Base-by-base conservation (phyloP, 352 stramenopile species). In the Peronosclerospora sorghi region DNA sequence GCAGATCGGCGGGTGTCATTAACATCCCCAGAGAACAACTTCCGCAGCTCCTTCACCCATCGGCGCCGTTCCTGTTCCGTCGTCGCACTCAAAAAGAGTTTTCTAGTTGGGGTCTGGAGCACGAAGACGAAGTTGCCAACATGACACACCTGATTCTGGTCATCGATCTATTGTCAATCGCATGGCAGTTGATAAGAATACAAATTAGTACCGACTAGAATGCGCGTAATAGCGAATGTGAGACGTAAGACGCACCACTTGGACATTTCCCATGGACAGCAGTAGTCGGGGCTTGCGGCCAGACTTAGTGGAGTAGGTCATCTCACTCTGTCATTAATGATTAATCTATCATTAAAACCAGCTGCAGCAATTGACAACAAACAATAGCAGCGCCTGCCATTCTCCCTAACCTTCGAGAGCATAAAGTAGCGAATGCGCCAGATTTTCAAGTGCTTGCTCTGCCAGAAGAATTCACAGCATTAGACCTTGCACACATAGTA, bases 361-460 rank as follows among this genome's bases (percentile, higher is more conserved):
- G 17, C 12, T 2, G n/a, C 13, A 35, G 30, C 30, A 19, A n/a
- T 35, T 35, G 1, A 35, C 30, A 18, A 9, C 13, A 7, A 35
- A 18, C 30, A 35, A 35, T 20, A 18, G 24, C 43, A 32, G 18
- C n/a, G 13, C 37, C 32, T 20, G n/a, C n/a, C n/a, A n/a, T n/a
- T n/a, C n/a, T n/a, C n/a, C n/a, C 46, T 50, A 62, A 75, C 79
- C 68, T 71, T 64, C 8, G 80, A 78, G 35, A 92, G 68, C 21
- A 88, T 52, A 47, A 89, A 92, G 56, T 88, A 92, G 28, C 80
- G 80, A 30, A 92, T 73, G 50, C 85, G 85, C 80, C 80, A 92
- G 34, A 89, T 55, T 58, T 88, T 86, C 12, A 92, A 34, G 48
- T 92, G 80, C 41, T 85, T 73, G 51, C 80, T 92, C 80, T 92